Percentiles rank a stretch among this genome's conserved stretches.
These are phyloP conservation scores for Colletotrichum horii DNA, from an alignment of 2,329 filamentous ascomycete species.

Conservation along the genomic window DNA sequence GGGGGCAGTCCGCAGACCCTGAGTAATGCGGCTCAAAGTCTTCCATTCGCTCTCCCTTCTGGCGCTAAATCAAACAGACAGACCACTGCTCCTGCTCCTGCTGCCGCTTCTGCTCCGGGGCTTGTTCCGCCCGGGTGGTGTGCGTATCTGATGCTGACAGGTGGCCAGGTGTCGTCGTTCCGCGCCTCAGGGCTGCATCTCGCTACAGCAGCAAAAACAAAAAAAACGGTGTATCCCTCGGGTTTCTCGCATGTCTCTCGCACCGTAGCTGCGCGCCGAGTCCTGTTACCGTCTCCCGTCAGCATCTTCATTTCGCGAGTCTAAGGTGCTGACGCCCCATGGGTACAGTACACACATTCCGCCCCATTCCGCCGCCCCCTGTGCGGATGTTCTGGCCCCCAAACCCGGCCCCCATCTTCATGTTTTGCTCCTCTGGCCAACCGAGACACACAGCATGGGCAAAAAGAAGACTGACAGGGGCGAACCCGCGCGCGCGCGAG, in stretches of 20 bases:
- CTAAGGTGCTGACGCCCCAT: background rate
- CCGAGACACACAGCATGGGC: background rate
- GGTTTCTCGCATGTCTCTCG: background rate
- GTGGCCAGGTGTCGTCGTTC: background rate
- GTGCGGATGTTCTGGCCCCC: background rate
- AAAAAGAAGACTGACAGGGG: background rate
- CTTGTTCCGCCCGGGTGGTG: background rate
- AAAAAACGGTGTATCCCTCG: background rate
- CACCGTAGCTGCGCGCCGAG: background rate
- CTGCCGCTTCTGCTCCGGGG: background rate
- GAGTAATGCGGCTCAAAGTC: background rate
- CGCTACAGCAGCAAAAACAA: background rate
- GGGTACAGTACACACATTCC: background rate
- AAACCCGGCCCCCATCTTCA: background rate
- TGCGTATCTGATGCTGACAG: background rate
- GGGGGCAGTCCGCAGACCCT: background rate
- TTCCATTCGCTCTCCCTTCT: background rate
- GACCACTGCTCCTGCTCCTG: background rate
- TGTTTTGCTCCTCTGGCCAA: background rate
- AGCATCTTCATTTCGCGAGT: background rate
- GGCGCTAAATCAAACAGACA: background rate
- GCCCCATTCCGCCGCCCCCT: background rate
- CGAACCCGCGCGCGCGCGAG: background rate
- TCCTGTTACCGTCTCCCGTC: background rate
- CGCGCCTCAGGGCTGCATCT: background rate